Conservation (phyloP, 495 filamentous ascomycete genomes). For the Penicillium cosmopolitanum region DNA sequence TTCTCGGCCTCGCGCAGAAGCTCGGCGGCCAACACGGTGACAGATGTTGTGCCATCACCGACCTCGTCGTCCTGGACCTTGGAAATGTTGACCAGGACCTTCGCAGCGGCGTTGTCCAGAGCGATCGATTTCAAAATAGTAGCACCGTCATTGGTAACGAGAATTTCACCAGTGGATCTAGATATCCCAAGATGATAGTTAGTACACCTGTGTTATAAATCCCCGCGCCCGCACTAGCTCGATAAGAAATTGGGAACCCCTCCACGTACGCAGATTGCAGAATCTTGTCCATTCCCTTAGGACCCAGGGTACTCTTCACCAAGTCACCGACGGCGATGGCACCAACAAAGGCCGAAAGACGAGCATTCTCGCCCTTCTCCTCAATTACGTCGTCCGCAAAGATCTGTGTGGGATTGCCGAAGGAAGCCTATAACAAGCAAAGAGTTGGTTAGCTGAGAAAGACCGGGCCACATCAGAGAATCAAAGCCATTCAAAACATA, state of each 20-base stretch:
- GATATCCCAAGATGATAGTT: slow-evolving; percentile 13
- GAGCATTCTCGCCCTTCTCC: slow-evolving; percentile 99
- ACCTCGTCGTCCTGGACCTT: slow-evolving; percentile 99
- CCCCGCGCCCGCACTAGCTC: slow-evolving; percentile 2
- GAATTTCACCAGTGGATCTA: slow-evolving; percentile 93
- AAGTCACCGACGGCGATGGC: slow-evolving; percentile 96
- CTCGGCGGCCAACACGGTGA: slow-evolving; percentile 92
- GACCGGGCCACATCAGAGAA: neutral
- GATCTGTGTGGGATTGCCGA: slow-evolving; percentile 92
- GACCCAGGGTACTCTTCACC: slow-evolving; percentile 95
- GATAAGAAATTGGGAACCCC: slow-evolving; percentile 21
- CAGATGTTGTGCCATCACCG: slow-evolving; percentile 91
- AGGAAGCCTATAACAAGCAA: slow-evolving; percentile 44
- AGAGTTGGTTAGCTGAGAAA: slow-evolving; percentile 10
- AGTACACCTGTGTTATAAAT: slow-evolving; percentile 15
- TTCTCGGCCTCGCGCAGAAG: slow-evolving; percentile 95
- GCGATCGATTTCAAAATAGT: slow-evolving; percentile 98
- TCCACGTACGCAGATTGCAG: slow-evolving; percentile 86
- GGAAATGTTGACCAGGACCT: slow-evolving; percentile 94
- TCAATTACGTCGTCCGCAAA: slow-evolving; percentile 96
- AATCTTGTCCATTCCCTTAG: slow-evolving; percentile 99
- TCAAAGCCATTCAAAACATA: slow-evolving; percentile 14
- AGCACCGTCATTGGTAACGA: slow-evolving; percentile 98
- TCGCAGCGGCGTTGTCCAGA: slow-evolving; percentile 97
- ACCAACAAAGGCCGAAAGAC: slow-evolving; percentile 93